Evolutionary conservation across 179 eudicot genomes (phyloP).

Genomic region (Camellia oleifera): DNA sequence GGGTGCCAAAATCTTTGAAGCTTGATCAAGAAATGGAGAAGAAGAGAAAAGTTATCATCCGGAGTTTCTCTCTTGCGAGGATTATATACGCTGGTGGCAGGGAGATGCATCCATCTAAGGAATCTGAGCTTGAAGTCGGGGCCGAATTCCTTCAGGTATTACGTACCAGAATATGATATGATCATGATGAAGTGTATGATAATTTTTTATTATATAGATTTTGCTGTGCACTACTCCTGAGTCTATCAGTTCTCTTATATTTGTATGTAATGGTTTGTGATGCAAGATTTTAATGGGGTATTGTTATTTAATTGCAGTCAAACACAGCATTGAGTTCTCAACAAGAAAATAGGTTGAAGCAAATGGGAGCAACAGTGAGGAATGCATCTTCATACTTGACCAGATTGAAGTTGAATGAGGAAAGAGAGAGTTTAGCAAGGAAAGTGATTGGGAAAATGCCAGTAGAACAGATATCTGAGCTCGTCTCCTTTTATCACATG

Average conservation of each 20-base stretch:
- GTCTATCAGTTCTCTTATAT: not conserved
- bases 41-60: slow-evolving; percentile 51
- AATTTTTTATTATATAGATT: too few relatives aligned
- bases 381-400: slow-evolving; percentile 53
- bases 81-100: slow-evolving; percentile 43
- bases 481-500: slow-evolving; percentile 58
- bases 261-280: not conserved
- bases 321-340: slow-evolving; percentile 62
- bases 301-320: slow-evolving; percentile 30
- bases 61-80: slow-evolving; percentile 75
- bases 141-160: slow-evolving; percentile 66
- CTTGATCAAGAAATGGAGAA: slow-evolving; percentile 57
- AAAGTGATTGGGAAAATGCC: slow-evolving; percentile 64
- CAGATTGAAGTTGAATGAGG: slow-evolving; percentile 52
- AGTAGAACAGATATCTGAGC: slow-evolving; percentile 60
- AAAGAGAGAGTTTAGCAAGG: slow-evolving; percentile 51
- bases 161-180: not conserved
- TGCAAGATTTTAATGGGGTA: not conserved
- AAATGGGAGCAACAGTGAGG: slow-evolving; percentile 85
- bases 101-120: slow-evolving; percentile 27
- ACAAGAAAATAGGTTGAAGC: slow-evolving; percentile 56
- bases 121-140: slow-evolving; percentile 54
- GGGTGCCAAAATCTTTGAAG: slow-evolving; percentile 37
- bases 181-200: too few relatives aligned
- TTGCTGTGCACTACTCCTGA: too few relatives aligned